Conservation (phyloP, 768 basidiomycete species). For the Termitomyces sp. region DNA sequence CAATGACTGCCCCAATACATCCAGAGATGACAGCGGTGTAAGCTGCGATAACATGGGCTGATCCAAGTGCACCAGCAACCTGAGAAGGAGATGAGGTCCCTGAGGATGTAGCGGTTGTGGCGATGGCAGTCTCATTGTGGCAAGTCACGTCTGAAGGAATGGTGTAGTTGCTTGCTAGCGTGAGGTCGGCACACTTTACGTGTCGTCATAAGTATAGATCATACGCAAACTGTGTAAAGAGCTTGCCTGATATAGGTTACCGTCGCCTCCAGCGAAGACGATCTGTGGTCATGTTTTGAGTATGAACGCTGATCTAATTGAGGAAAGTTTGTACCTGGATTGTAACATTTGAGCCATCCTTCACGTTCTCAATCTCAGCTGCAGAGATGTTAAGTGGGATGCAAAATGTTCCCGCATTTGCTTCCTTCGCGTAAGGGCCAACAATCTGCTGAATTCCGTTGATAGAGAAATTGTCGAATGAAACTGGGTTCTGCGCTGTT, state of each 20-base stretch:
- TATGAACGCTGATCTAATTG: background rate
- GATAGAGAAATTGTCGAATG: constrained; percentile 53
- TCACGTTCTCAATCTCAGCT: constrained; percentile 36
- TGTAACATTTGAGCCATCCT: constrained; percentile 65
- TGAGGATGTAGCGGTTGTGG: background rate
- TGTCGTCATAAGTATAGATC: background rate
- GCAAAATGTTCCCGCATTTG: constrained; percentile 54
- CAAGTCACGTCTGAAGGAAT: constrained; percentile 38
- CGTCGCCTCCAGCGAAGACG: background rate
- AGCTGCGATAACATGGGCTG: background rate
- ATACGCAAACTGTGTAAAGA: background rate
- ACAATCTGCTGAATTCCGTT: constrained; percentile 25
- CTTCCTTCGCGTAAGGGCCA: constrained; percentile 40
- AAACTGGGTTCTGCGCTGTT: constrained; percentile 53
- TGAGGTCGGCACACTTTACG: constrained; percentile 70
- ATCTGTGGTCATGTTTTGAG: background rate
- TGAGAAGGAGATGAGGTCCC: background rate
- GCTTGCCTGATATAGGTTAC: background rate
- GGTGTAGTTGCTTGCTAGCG: constrained; percentile 46
- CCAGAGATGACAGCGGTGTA: background rate
- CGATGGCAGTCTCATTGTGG: constrained; percentile 22
- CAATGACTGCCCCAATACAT: background rate
- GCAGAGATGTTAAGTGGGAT: constrained; percentile 54
- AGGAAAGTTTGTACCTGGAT: constrained; percentile 36
- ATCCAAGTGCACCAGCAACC: background rate